Evolutionary conservation across 2,329 filamentous ascomycete species (phyloP).

Genomic region (Aspergillus persii): DNA sequence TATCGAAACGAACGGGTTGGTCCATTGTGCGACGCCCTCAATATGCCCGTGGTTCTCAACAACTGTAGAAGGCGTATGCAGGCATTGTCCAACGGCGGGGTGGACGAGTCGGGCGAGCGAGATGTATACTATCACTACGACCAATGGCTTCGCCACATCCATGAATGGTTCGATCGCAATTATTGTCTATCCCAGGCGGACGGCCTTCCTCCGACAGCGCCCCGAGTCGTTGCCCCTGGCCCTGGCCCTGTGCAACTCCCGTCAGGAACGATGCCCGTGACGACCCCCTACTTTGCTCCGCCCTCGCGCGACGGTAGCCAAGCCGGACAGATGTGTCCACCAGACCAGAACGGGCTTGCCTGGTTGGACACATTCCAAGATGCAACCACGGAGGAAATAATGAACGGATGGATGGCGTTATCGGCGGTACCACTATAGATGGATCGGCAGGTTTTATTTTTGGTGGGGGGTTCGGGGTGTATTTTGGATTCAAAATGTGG

Average conservation of each 20-base stretch:
- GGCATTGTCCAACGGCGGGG: conserved; percentile 1
- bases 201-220: not conserved
- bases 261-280: not conserved
- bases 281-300: not conserved
- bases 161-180: conserved; percentile 6
- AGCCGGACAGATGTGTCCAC: not conserved
- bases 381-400: not conserved
- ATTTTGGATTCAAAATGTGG: not conserved
- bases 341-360: not conserved
- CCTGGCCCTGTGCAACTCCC: not conserved
- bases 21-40: conserved; percentile 3
- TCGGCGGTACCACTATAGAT: not conserved
- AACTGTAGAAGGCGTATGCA: conserved; percentile 11
- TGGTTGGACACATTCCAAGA: not conserved
- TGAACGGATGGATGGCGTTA: not conserved
- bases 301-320: not conserved
- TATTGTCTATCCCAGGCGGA: not conserved
- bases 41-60: conserved; percentile 6
- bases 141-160: conserved; percentile 4
- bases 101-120: conserved; percentile 6
- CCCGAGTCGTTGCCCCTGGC: not conserved
- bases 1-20: not conserved
- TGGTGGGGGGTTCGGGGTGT: not conserved
- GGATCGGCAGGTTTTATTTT: not conserved
- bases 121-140: conserved; percentile 10